A percentile compares a stretch with the other conserved stretches of the same genome.
phyloP scores from a whole-genome alignment of 176 grass and related monocot species.

The Bromus sterilis region DNA sequence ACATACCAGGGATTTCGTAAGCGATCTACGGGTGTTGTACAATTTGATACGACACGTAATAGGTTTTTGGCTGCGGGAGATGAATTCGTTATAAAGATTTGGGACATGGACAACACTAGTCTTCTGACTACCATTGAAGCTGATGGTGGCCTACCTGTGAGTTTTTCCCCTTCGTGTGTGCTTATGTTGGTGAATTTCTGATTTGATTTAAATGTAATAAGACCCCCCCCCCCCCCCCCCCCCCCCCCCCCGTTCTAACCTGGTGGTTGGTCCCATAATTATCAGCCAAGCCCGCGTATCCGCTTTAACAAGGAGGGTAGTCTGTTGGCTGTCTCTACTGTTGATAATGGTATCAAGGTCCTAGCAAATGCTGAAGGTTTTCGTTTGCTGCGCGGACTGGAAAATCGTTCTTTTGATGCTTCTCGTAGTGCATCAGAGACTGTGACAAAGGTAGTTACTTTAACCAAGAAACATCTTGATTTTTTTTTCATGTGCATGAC shows the following conservation, averaged over 20 bases:
- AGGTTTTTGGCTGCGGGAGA: conserved; percentile 93
- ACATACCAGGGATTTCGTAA: conserved; percentile 95
- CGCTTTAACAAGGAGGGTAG: conserved; percentile 96
- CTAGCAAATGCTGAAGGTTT: conserved; percentile 89
- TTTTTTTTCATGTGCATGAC: background rate
- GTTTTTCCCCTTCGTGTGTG: conserved; percentile 1
- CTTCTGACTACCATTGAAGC: conserved; percentile 91
- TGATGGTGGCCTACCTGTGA: conserved; percentile 85
- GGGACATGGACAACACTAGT: conserved; percentile 96
- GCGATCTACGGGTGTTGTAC: conserved; percentile 85
- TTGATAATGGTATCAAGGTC: conserved; percentile 95
- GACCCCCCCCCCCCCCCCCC: background rate
- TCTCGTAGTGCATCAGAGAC: conserved; percentile 67
- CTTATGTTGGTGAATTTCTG: conserved; percentile 6
- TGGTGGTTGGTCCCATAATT: background rate
- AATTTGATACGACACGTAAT: conserved; percentile 95
- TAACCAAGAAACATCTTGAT: background rate
- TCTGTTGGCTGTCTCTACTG: conserved; percentile 80
- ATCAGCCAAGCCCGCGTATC: conserved; percentile 79
- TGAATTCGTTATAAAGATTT: conserved; percentile 94
- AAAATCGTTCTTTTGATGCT: conserved; percentile 92
- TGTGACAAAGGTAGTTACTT: conserved; percentile 69
- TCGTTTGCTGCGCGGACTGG: conserved; percentile 67
- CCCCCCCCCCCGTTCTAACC: conserved; percentile 13
- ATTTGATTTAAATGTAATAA: background rate